Conservation (phyloP, 257 asterid genomes). For the Scutellaria barbata region DNA sequence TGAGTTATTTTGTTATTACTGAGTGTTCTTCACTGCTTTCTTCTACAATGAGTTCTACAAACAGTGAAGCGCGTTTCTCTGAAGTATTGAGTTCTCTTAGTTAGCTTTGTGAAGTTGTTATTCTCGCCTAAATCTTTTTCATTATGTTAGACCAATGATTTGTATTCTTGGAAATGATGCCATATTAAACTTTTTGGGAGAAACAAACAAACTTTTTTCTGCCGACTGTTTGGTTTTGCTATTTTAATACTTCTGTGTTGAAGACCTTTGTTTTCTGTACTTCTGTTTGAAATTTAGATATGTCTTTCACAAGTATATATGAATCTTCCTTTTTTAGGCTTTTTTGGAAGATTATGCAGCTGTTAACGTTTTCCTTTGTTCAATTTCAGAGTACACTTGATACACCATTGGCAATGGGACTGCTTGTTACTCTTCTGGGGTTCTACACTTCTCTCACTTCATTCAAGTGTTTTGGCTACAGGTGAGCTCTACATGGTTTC, state of each 20-base stretch:
- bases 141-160: conserved; percentile 7
- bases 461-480: conserved; percentile 37
- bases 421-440: conserved; percentile 54
- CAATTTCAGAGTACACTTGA: conserved; percentile 79
- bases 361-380: conserved; percentile 34
- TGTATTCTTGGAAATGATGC: not conserved
- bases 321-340: not conserved
- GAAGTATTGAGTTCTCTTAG: not conserved
- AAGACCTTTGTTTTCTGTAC: not conserved
- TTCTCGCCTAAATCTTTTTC: not conserved
- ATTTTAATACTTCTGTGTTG: not conserved
- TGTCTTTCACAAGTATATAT: not conserved
- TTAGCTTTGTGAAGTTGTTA: conserved; percentile 18
- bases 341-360: conserved; percentile 25
- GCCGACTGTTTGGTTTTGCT: conserved; percentile 2
- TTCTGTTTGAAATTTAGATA: not conserved
- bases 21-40: conserved; percentile 22
- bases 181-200: too few species aligned
- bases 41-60: not conserved
- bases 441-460: conserved; percentile 47
- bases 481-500: conserved; percentile 46
- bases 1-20: conserved; percentile 2
- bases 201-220: too few species aligned
- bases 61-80: not conserved
- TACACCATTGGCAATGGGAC: conserved; percentile 58